Base-by-base conservation (phyloP, 2,329 filamentous ascomycete genomes). In the Rhytidhysteron rufulum region DNA sequence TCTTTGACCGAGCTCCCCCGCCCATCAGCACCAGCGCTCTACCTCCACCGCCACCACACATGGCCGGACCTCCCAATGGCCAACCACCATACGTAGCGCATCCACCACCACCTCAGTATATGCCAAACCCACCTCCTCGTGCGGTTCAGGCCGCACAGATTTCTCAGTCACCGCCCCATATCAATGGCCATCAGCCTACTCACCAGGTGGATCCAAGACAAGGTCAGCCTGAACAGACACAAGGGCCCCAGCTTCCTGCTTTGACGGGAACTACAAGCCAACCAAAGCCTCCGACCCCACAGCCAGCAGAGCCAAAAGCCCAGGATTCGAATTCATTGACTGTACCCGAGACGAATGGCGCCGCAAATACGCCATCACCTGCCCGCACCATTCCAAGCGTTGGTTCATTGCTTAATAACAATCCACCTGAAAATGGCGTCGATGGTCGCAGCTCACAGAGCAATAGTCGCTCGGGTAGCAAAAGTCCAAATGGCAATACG, bases 381-480 rank as follows among this genome's bases (percentile, higher is more conserved):
- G 58, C 60, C 24, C 63, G 62, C 32, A 67, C 66, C 2, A 77
- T 81, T 20, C 79, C 79, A 7, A 76, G 73, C 48, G 78, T 80
- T 41, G 71, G 55, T 9, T 61, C 60, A 1, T 53, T 63, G 19
- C 54, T 63, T 30, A 63, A 63, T 41, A 55, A 49, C 21, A 54
- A 58, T 10, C 43, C 46, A 9, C 17, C 45, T 3, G 54, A 53
- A 16, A 46, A 51, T 16, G 48, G 47, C 16, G 51, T 54, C 42
- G 54, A 62, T 22, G 35, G 48, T 42, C 44, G 45, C 33, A 46
- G 45, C 31, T 62, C 57, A 16, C 56, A 58, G 37, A 57, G 48
- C 44, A 59, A 50, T 36, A 66, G 60, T 42, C 63, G 70, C 24
- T 61, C 64, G 5, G 67, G 67, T 16, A 72, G 68, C 44, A 62